A percentile compares a stretch with the other conserved stretches of the same genome.
Conservation (phyloP, 2,329 filamentous ascomycete species). For the Parascedosporium putredinis region DNA sequence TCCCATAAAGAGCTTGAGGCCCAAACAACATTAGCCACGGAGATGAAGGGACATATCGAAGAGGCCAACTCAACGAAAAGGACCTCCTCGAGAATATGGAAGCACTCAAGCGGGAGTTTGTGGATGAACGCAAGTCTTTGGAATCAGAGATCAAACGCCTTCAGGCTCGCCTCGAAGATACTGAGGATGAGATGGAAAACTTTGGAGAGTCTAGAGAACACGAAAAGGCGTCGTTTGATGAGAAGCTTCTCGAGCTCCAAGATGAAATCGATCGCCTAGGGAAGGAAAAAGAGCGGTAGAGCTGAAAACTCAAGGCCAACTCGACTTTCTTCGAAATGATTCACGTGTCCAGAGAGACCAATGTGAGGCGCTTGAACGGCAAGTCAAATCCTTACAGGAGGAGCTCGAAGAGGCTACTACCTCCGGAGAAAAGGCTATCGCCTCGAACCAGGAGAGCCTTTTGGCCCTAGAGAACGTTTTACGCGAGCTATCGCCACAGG, state of each 20-base stretch:
- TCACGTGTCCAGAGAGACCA: conserved; percentile 48
- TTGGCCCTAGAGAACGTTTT: conserved; percentile 49
- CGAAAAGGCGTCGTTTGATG: conserved; percentile 61
- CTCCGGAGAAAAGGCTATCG: conserved; percentile 39
- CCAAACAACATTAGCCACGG: conserved; percentile 45
- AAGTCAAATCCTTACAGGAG: conserved; percentile 45
- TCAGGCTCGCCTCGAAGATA: conserved; percentile 71
- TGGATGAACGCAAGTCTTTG: conserved; percentile 71
- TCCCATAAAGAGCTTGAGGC: conserved; percentile 61
- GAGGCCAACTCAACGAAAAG: conserved; percentile 81
- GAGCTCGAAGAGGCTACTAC: conserved; percentile 40
- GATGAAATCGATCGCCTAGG: conserved; percentile 57
- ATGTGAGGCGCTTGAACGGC: conserved; percentile 45
- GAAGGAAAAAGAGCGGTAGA: conserved; percentile 44
- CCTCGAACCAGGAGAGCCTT: conserved; percentile 39
- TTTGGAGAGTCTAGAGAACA: conserved; percentile 75
- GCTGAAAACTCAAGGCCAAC: conserved; percentile 49
- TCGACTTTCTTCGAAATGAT: conserved; percentile 53
- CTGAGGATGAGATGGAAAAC: conserved; percentile 85
- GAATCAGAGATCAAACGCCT: conserved; percentile 70
- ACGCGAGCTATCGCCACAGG: conserved; percentile 43
- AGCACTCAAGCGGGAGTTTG: conserved; percentile 78
- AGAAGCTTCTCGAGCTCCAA: conserved; percentile 57
- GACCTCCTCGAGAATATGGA: conserved; percentile 94
- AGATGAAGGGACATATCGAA: conserved; percentile 60